phyloP scores from a whole-genome alignment of 257 asterid species.

The Ocimum tenuiflorum region DNA sequence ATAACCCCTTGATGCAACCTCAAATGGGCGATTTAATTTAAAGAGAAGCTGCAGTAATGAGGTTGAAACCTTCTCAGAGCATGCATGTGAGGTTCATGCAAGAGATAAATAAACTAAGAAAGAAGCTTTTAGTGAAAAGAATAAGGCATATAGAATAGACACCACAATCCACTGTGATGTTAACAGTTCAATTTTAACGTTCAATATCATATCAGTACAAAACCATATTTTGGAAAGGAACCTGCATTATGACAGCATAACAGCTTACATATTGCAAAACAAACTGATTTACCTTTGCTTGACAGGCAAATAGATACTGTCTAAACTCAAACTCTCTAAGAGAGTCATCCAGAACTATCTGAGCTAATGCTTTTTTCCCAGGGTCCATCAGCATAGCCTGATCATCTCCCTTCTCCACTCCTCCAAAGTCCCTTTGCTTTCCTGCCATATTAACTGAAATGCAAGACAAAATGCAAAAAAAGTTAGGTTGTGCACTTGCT shows the following conservation, averaged over 20 bases:
- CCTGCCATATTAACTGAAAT: constrained; percentile 63
- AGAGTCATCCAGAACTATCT: constrained; percentile 84
- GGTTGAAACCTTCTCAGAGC: constrained; percentile 24
- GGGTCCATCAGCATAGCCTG: constrained; percentile 80
- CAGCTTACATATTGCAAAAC: constrained; percentile 16
- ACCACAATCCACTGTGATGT: background rate
- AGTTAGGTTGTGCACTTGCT: constrained; percentile 11
- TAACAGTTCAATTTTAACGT: background rate
- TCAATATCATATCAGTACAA: constrained; percentile 10
- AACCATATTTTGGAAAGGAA: constrained; percentile 10
- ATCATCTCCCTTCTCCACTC: constrained; percentile 81
- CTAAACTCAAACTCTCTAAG: constrained; percentile 96
- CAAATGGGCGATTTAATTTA: constrained; percentile 85
- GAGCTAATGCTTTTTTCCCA: constrained; percentile 60
- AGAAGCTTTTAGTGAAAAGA: background rate
- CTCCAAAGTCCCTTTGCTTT: constrained; percentile 80
- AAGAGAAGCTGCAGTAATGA: constrained; percentile 63
- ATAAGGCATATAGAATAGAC: background rate
- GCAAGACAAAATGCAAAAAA: constrained; percentile 20
- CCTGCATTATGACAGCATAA: background rate
- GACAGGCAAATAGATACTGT: constrained; percentile 96
- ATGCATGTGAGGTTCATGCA: constrained; percentile 4
- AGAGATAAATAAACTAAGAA: constrained; percentile 10
- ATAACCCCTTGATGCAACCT: constrained; percentile 94
- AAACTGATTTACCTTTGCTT: constrained; percentile 66